Evolutionary conservation across 2,329 filamentous ascomycete species (phyloP), one percentile per base, ranked within the genome.

Genomic region (Akanthomyces lecanii): DNA sequence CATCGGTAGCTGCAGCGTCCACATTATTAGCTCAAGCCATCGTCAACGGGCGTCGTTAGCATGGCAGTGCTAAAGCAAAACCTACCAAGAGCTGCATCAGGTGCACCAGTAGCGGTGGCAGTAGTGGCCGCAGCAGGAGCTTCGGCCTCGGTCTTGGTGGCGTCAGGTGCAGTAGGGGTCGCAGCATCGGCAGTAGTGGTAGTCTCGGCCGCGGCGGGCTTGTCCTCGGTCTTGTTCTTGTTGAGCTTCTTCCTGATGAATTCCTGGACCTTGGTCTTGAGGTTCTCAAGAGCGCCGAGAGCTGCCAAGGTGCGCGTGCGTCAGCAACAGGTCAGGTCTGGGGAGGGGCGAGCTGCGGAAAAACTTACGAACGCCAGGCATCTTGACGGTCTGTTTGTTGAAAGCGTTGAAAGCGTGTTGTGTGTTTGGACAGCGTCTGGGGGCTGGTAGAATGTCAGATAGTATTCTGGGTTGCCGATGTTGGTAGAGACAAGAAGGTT

Each of bases 241-340:
- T 74, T 69, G 48, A 65, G 60, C 75, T 77, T 80, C 73, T 80
- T 82, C 74, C 79, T 81, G 76, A 83, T 81, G 73, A 77, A 74
- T 66, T 75, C 74, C 78, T 80, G 82, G 71, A 85, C 71, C 80
- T 83, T 85, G 70, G 74, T 76, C 79, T 82, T 83, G 67, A 85
- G 68, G 75, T 84, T 84, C 71, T 81, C 79, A 65, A 85, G 74
- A 40, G 82, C 80, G 66, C 78, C 75, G 56, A 77, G 73, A 61
- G 82, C 82, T 85, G 66, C 38, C 30, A 7, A 6, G 50, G 10
- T 14, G 21, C 45, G 67, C 38, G 21, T 5, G 10, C 7, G 40
- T 61, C 40, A 61, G 40, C 25, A 28, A 30, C 38, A 3, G 33
- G 18, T 59, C 23, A 11, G 11, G 21, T 21, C 21, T 21, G 21